phyloP scores from a whole-genome alignment of 2,329 filamentous ascomycete species.

The Cladophialophora carrionii region DNA sequence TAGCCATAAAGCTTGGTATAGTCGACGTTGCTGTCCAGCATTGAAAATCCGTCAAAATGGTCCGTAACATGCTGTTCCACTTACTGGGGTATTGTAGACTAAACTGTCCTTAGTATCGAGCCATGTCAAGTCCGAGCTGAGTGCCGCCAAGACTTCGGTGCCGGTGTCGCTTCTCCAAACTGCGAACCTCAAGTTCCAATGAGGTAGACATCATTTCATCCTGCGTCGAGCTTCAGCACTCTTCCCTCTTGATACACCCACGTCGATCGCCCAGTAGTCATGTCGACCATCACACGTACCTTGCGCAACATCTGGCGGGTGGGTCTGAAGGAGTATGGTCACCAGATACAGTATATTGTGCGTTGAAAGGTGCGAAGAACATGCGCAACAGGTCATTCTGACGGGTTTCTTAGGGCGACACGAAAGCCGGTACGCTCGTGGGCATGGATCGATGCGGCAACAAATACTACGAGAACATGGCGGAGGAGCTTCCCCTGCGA shows the following conservation, averaged over 20 bases:
- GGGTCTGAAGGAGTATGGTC: slow-evolving; percentile 88
- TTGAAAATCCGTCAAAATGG: too few species aligned
- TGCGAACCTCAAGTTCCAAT: slow-evolving; percentile 5
- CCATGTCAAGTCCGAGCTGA: too few species aligned
- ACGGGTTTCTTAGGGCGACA: slow-evolving; percentile 70
- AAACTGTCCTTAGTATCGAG: too few species aligned
- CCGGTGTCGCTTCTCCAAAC: background rate
- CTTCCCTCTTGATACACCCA: background rate
- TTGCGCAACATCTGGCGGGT: slow-evolving; percentile 83
- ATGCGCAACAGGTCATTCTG: background rate
- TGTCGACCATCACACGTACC: slow-evolving; percentile 91
- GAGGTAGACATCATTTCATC: slow-evolving; percentile 1
- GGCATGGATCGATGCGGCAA: slow-evolving; percentile 90
- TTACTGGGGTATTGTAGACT: too few species aligned
- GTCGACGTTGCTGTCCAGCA: too few species aligned
- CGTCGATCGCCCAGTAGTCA: slow-evolving; percentile 45
- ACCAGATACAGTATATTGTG: slow-evolving; percentile 71
- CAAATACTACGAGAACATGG: slow-evolving; percentile 93
- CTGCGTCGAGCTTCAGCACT: background rate
- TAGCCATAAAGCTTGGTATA: too few species aligned
- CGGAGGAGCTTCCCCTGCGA: slow-evolving; percentile 81
- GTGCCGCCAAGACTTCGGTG: background rate
- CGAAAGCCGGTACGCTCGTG: slow-evolving; percentile 86
- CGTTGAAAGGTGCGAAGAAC: background rate
- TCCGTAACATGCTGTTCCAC: too few species aligned